Evolutionary conservation across 768 basidiomycete species (phyloP).

Genomic region (Pleurotus sapidus): DNA sequence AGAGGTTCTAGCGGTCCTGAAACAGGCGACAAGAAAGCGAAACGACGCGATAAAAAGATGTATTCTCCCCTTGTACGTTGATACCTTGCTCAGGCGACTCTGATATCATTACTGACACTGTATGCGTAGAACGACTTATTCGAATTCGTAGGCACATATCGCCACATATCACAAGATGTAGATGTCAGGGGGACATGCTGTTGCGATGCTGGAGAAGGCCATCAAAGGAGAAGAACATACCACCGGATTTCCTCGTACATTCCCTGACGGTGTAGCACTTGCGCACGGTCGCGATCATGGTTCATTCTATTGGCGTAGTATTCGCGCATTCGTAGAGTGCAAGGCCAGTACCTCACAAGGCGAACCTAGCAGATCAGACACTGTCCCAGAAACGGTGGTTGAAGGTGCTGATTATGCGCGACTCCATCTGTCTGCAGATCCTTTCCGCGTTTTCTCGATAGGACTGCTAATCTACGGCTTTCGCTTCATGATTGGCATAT

Average conservation of each 20-base stretch:
- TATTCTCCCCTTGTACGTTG: no score
- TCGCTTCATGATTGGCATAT: conserved; percentile 26
- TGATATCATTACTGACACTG: no score
- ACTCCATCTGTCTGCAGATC: conserved; percentile 22
- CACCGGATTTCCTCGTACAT: neutral
- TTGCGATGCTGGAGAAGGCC: no score
- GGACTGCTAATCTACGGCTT: conserved; percentile 24
- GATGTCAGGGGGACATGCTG: neutral
- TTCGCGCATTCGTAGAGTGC: no score
- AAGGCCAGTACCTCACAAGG: no score
- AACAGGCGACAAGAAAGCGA: no score
- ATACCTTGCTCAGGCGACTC: no score
- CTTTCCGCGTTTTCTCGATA: conserved; percentile 26
- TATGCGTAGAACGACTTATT: neutral
- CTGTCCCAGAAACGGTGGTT: conserved; percentile 12
- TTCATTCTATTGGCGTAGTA: no score
- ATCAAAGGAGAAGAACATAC: neutral
- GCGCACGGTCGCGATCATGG: no score
- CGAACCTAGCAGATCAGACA: neutral
- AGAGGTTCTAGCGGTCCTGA: no score
- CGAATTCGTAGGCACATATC: conserved; percentile 7
- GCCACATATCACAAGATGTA: conserved; percentile 10
- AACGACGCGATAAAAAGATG: no score
- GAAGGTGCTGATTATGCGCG: conserved; percentile 24
- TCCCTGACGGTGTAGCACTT: no score